A percentile compares a stretch with the other conserved stretches of the same genome.
Evolutionary conservation across 371 early-diverging fungal species (phyloP).

Genomic region (Synchytrium microbalum): DNA sequence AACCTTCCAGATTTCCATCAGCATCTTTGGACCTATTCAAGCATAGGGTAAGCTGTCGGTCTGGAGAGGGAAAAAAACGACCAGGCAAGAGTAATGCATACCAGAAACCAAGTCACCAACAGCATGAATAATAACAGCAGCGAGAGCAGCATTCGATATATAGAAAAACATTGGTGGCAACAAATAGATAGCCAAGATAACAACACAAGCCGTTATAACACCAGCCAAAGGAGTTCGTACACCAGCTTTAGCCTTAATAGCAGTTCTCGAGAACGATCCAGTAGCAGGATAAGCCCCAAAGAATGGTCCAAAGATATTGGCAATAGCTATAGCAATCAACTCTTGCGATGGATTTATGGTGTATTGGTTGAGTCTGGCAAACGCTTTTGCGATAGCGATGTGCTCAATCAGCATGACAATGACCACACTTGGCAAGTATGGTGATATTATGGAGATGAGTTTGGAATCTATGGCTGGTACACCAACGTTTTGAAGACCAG

Average conservation of each 20-base stretch:
- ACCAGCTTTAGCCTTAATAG: slow-evolving; percentile 64
- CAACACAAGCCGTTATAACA: slow-evolving; percentile 63
- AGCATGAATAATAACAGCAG: slow-evolving; percentile 68
- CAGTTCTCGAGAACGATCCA: slow-evolving; percentile 79
- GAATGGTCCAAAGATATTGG: slow-evolving; percentile 71
- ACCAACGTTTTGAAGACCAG: slow-evolving; percentile 37
- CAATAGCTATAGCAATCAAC: slow-evolving; percentile 65
- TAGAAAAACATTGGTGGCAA: slow-evolving; percentile 76
- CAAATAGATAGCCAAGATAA: slow-evolving; percentile 62
- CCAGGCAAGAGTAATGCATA: slow-evolving; percentile 14
- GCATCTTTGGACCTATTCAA: too few relatives aligned
- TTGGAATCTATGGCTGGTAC: slow-evolving; percentile 23
- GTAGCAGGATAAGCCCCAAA: slow-evolving; percentile 75
- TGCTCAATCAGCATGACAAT: slow-evolving; percentile 80
- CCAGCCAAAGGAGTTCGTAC: slow-evolving; percentile 72
- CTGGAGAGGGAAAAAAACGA: not conserved
- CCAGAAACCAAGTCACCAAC: slow-evolving; percentile 54
- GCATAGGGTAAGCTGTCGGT: too few relatives aligned
- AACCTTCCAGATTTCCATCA: not conserved
- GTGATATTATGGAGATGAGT: not conserved
- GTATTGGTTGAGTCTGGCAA: slow-evolving; percentile 61
- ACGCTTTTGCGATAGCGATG: slow-evolving; percentile 71
- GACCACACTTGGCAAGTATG: slow-evolving; percentile 34
- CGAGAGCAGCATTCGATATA: slow-evolving; percentile 67
- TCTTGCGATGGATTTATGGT: slow-evolving; percentile 63